Base-by-base conservation (phyloP, 176 grass and related monocot species). In the Oryza brachyantha region DNA sequence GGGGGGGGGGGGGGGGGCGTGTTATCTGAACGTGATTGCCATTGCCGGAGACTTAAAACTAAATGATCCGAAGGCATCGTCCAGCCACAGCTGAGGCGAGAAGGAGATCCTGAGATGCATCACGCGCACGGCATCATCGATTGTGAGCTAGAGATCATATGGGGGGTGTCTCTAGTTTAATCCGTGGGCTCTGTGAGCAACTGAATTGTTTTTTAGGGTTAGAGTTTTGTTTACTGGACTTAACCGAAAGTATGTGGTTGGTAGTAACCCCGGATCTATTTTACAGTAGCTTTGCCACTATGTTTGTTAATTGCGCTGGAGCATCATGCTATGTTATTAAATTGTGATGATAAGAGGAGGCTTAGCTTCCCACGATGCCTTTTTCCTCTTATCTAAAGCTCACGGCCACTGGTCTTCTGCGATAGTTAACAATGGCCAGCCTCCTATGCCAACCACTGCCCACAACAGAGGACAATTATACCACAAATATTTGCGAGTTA, bases 361-460 rank as follows among this genome's bases (percentile, higher is more conserved):
- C 54, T 48, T 24, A 17, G 10, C 25, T 25, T 36, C 8, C 8
- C 34, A 81, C 19, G 61, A 75, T 57, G 86, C 50, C 71, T 72
- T 77, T 85, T 75, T n/a, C n/a, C 34, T 43, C 54, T 29, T 32
- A 9, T 63, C 17, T 40, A 65, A 54, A 45, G 68, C 16, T 66
- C 61, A 50, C 69, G 61, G 37, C 76, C 61, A 63, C 69, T 55
- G 38, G 48, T 61, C 68, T 76, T 25, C 68, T 29, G 70, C 0
- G 34, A 10, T 31, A 32, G 68, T 61, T 78, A 80, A 63, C 10
- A 35, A 25, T 28, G 19, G 41, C 32, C 13, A 50, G 46, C 13
- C 17, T 19, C 22, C 79, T 76, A 14, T n/a, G 45, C 75, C 75
- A 88, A 88, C 86, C 3, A 61, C 81, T 68, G 21, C 34, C 71